Base-by-base conservation (phyloP, 768 basidiomycete species). In the Fibroporia radiculosa region DNA sequence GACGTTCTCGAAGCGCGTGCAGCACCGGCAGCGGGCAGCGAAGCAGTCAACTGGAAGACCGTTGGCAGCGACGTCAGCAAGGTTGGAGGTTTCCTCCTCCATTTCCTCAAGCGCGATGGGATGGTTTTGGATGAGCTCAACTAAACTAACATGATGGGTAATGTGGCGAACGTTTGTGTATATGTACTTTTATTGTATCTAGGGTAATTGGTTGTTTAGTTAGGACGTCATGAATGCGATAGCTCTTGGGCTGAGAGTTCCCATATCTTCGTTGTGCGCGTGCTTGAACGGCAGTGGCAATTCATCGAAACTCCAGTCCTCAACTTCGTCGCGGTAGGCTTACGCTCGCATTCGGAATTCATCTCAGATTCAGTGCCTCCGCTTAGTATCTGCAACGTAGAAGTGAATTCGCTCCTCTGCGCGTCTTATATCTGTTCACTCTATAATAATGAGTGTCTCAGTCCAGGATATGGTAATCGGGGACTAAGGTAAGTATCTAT, bases 81-180 rank as follows among this genome's bases (percentile, higher is more conserved):
- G 38, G 38, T 19, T 22, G 16, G 5, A 11, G 26, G 25, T 14
- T n/a, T 4, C 4, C 14, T 41, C 4, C 13, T 12, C 24, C 11
- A 28, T n/a, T 41, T 41, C 40, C 40, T 41, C 40, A 26, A 26
- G 39, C 23, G 39, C 20, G 22, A 26, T 19, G 41, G 28, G 4
- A 42, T 42, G 41, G 29, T 29, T 18, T 19, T 42, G 7, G 41
- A 42, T 7, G 28, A 31, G 29, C 41, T 42, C 28, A 29, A 42
- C n/a, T 42, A 22, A 42, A 40, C 4, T 10, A 13, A 16, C 32
- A 20, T 26, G 29, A 6, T 42, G 13, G 34, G 39, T 24, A 25
- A 14, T 26, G 39, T 13, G n/a, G 22, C n/a, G 22, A 38, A n/a
- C 13, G 4, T 13, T 23, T 26, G 13, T 13, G 28, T 19, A 24